Base-by-base conservation (phyloP, 345 rosid genomes). In the Rhodomyrtus tomentosa region DNA sequence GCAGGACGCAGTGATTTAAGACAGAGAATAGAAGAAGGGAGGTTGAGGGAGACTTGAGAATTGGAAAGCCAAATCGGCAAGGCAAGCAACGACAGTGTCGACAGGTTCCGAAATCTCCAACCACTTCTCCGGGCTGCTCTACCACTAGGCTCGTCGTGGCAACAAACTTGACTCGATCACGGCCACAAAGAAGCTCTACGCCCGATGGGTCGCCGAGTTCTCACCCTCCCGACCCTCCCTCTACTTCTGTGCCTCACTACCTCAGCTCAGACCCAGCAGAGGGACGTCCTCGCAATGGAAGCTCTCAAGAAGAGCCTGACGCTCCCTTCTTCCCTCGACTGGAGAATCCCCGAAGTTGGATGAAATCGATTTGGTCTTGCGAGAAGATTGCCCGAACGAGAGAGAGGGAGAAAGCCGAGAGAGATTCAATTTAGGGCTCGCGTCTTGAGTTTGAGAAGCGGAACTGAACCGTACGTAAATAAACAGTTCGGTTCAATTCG, bases 51-150 rank as follows among this genome's bases (percentile, higher is more conserved):
- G 18, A 94, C 99, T 97, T 54, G 97, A 85, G 81, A 91, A 96
- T 87, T 91, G 94, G 88, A 93, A 93, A 58, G 98, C 92, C 89
- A 95, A 89, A 89, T 95, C 98, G 45, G 96, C 86, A 38, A 95
- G 81, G 88, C 95, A 93, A 80, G 98, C 92, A 1, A 92, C 90
- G n/a, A 94, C n/a, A n/a, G n/a, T n/a, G n/a, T n/a, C n/a, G n/a
- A n/a, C 90, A 5, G 96, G 90, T 87, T 88, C 93, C 8, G 90
- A 87, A 82, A 94, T 88, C 27, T 94, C 98, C 95, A 94, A 89
- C 91, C 92, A 29, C 54, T 90, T 80, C 83, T 90, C 91, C 88
- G 92, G 40, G 96, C 97, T 94, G 97, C 86, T 62, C 56, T 27
- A 84, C 84, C 86, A 85, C 55, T 29, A 45, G 50, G n/a, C n/a